Evolutionary conservation across 176 grass and related monocot genomes (phyloP).

Genomic region (Aegilops tauschii): DNA sequence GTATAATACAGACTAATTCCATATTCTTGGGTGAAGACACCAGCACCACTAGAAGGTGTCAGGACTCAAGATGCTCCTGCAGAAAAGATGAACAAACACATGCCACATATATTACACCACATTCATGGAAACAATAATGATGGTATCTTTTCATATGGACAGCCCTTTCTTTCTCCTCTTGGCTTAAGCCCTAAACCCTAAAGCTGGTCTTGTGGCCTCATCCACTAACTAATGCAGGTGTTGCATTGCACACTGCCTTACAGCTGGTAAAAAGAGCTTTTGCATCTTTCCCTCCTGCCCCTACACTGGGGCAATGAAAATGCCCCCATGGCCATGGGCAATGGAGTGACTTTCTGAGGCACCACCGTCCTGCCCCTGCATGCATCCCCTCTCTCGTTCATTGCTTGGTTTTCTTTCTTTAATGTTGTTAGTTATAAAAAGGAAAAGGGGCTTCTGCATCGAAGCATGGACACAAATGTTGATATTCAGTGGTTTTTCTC

Average conservation of each 20-base stretch:
- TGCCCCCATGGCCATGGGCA: slow-evolving; percentile 52
- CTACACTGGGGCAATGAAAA: slow-evolving; percentile 53
- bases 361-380: slow-evolving; percentile 28
- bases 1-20: neutral
- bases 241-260: slow-evolving; percentile 48
- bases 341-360: slow-evolving; percentile 50
- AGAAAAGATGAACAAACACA: slow-evolving; percentile 30
- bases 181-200: slow-evolving; percentile 50
- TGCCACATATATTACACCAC: slow-evolving; percentile 30
- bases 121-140: slow-evolving; percentile 42
- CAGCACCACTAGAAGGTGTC: neutral
- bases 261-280: slow-evolving; percentile 68
- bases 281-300: slow-evolving; percentile 22
- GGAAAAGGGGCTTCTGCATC: neutral
- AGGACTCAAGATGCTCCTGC: slow-evolving; percentile 8
- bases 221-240: slow-evolving; percentile 64
- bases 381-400: neutral
- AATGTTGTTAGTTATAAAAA: slow-evolving; percentile 30
- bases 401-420: slow-evolving; percentile 41
- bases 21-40: neutral
- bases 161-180: neutral
- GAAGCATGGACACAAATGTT: slow-evolving; percentile 28
- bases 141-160: slow-evolving; percentile 44
- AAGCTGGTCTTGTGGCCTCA: slow-evolving; percentile 60
- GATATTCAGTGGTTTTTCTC: slow-evolving; percentile 1